Conservation (phyloP, 2,329 filamentous ascomycete species). For the Clonostachys solani region DNA sequence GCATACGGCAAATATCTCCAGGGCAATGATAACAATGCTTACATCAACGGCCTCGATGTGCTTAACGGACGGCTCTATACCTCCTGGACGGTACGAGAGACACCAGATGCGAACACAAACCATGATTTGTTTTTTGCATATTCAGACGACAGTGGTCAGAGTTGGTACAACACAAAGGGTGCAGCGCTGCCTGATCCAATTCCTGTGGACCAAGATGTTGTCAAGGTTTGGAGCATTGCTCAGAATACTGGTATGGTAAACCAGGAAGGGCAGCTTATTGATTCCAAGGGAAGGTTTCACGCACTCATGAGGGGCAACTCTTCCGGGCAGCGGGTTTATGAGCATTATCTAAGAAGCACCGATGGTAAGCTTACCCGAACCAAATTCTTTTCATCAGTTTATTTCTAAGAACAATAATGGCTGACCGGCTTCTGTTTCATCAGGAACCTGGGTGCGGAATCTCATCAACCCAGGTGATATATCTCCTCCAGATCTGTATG, state of each 20-base stretch:
- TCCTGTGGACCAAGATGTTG: not conserved
- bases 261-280: conserved; percentile 11
- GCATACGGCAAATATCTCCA: conserved; percentile 8
- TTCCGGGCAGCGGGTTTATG: conserved; percentile 6
- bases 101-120: conserved; percentile 10
- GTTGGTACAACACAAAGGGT: conserved; percentile 8
- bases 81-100: conserved; percentile 11
- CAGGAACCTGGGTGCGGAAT: conserved; percentile 5
- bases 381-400: not conserved
- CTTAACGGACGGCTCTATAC: conserved; percentile 5
- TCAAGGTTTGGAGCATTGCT: conserved; percentile 6
- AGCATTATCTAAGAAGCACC: conserved; percentile 7
- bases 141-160: conserved; percentile 7
- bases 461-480: conserved; percentile 5
- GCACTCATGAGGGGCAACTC: conserved; percentile 8
- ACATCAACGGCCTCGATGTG: conserved; percentile 10
- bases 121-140: conserved; percentile 11
- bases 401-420: not conserved
- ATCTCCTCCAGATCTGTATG: conserved; percentile 6
- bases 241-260: conserved; percentile 11
- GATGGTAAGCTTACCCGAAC: conserved; percentile 3
- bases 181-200: conserved; percentile 1
- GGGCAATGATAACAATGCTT: conserved; percentile 10
- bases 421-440: not conserved
- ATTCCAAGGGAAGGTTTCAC: conserved; percentile 7